Percentiles rank a stretch among this genome's conserved stretches.
Conservation (phyloP, 371 early-diverging fungal genomes). For the Haplosporangium sp. region DNA sequence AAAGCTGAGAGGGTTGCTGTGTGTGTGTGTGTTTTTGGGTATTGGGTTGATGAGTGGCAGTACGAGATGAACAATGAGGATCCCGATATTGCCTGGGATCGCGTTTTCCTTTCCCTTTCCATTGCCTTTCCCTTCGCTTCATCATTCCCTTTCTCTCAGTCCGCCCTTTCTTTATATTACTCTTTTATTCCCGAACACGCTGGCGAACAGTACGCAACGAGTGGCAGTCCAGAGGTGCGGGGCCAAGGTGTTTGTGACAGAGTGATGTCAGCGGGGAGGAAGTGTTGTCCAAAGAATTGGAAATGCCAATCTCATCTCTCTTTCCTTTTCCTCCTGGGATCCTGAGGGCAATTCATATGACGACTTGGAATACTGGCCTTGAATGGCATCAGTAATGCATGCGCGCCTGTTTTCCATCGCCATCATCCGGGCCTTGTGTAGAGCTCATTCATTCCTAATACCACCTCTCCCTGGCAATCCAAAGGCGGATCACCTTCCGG, state of each 20-base stretch:
- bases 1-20: not conserved
- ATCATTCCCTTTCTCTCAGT: not conserved
- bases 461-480: slow-evolving; percentile 14
- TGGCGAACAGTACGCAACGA: not conserved
- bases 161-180: not conserved
- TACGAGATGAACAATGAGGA: not conserved
- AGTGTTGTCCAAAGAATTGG: too few species aligned
- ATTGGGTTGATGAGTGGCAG: not conserved
- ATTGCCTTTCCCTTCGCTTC: not conserved
- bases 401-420: not conserved
- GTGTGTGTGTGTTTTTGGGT: not conserved
- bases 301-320: too few species aligned
- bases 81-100: not conserved
- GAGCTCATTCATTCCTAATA: slow-evolving; percentile 20
- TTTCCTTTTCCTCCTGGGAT: slow-evolving; percentile 15
- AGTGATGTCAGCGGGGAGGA: too few species aligned
- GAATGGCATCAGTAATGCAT: slow-evolving; percentile 6
- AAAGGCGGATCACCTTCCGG: not conserved
- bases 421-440: too few species aligned
- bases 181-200: slow-evolving; percentile 9
- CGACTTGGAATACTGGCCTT: slow-evolving; percentile 7
- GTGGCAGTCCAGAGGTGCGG: not conserved
- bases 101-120: slow-evolving; percentile 6
- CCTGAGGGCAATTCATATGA: not conserved
- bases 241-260: too few species aligned